These are phyloP conservation scores for Monilinia fructicola DNA, from an alignment of 2,329 filamentous ascomycete species.

Conservation along the genomic window DNA sequence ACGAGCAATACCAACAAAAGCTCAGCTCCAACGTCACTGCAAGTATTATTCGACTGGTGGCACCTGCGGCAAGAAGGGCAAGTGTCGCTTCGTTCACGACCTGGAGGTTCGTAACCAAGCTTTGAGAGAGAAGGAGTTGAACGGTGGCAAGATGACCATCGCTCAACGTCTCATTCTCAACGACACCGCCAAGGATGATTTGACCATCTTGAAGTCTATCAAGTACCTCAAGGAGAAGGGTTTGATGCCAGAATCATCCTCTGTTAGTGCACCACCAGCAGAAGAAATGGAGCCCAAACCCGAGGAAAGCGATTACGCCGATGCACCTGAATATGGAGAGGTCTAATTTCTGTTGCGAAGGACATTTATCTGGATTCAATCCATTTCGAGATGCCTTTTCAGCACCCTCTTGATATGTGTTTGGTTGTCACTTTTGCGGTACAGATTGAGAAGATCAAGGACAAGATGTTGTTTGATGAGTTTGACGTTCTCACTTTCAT, in stretches of 20 bases:
- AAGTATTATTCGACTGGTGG: constrained; percentile 70
- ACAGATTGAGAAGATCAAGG: constrained; percentile 22
- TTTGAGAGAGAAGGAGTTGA: constrained; percentile 61
- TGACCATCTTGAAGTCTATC: constrained; percentile 64
- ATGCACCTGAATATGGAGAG: constrained; percentile 31
- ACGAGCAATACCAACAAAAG: constrained; percentile 51
- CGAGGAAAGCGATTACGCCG: constrained; percentile 37
- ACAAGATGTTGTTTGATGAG: constrained; percentile 27
- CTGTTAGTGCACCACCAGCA: constrained; percentile 33
- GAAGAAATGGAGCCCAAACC: constrained; percentile 29
- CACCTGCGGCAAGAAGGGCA: constrained; percentile 70
- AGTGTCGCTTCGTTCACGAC: constrained; percentile 72
- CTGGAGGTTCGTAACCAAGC: constrained; percentile 62
- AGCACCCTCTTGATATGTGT: constrained; percentile 15
- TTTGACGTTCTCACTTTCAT: constrained; percentile 16
- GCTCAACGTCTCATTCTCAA: constrained; percentile 65
- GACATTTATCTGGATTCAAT: constrained; percentile 9
- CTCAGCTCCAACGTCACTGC: constrained; percentile 65
- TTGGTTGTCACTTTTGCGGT: constrained; percentile 19
- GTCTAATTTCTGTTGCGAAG: constrained; percentile 16
- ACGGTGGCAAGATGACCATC: constrained; percentile 64
- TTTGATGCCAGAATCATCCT: constrained; percentile 39
- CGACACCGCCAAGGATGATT: constrained; percentile 67
- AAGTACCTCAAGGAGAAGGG: constrained; percentile 59
- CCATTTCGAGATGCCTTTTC: not conserved